These are phyloP conservation scores for Solanum chaucha DNA, from an alignment of 257 asterid species.

Conservation along the genomic window DNA sequence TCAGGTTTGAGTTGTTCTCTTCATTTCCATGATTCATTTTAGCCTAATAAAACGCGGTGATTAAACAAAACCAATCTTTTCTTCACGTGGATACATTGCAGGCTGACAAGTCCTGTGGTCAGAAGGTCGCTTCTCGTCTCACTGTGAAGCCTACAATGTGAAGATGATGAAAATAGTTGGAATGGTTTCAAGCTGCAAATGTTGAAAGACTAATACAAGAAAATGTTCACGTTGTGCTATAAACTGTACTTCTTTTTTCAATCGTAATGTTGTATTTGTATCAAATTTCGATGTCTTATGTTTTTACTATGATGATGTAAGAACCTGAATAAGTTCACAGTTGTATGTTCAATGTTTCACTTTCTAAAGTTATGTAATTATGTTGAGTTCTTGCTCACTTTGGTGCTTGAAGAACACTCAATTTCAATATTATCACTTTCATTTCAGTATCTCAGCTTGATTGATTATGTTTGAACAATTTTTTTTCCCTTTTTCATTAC, in stretches of 20 bases:
- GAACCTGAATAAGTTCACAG: neutral
- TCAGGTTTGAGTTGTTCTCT: constrained; percentile 26
- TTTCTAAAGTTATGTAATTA: neutral
- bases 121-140: constrained; percentile 13
- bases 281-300: neutral
- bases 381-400: neutral
- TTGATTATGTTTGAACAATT: neutral
- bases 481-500: neutral
- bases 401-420: neutral
- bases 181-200: neutral
- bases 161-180: neutral
- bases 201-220: neutral
- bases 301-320: neutral
- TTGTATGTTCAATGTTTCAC: neutral
- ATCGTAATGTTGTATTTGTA: neutral
- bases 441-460: neutral
- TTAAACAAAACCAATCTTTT: neutral
- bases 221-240: neutral
- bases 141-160: constrained; percentile 8
- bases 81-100: neutral
- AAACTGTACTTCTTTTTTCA: neutral
- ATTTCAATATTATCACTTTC: neutral
- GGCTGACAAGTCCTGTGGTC: constrained; percentile 13
- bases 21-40: neutral
- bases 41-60: neutral